Percentiles rank a stretch among this genome's conserved stretches.
Conservation (phyloP, 768 basidiomycete species). For the Chalciporus chontae region DNA sequence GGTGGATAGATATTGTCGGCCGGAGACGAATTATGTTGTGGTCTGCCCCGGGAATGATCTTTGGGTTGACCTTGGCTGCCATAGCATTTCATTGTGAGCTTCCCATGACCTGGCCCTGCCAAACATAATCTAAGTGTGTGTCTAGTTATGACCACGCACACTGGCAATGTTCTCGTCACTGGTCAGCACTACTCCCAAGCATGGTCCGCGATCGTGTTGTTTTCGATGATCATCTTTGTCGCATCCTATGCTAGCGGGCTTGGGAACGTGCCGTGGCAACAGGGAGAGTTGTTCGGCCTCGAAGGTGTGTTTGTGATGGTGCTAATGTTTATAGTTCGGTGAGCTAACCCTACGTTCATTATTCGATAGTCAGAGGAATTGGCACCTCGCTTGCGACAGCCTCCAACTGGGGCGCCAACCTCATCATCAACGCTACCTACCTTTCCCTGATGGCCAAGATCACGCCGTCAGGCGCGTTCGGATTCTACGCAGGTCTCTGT, state of each 20-base stretch:
- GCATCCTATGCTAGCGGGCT: conserved; percentile 78
- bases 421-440: conserved; percentile 77
- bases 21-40: conserved; percentile 66
- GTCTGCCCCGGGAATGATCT: conserved; percentile 70
- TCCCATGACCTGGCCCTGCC: too few species aligned
- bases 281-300: conserved; percentile 77
- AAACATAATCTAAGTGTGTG: too few species aligned
- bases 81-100: conserved; percentile 64
- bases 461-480: conserved; percentile 73
- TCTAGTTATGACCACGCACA: conserved; percentile 57
- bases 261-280: conserved; percentile 85
- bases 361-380: conserved; percentile 59
- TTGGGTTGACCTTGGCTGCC: conserved; percentile 60
- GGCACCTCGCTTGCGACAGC: conserved; percentile 73
- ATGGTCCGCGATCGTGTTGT: conserved; percentile 68
- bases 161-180: conserved; percentile 56
- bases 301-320: conserved; percentile 44
- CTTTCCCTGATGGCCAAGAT: conserved; percentile 72
- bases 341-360: background rate
- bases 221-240: conserved; percentile 82
- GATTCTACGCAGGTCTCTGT: conserved; percentile 73
- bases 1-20: conserved; percentile 63
- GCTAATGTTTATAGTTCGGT: background rate
- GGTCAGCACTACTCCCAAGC: conserved; percentile 54
- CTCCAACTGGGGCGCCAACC: conserved; percentile 75